phyloP scores from a whole-genome alignment of 768 basidiomycete species.

The Tremella yokohamensis region DNA sequence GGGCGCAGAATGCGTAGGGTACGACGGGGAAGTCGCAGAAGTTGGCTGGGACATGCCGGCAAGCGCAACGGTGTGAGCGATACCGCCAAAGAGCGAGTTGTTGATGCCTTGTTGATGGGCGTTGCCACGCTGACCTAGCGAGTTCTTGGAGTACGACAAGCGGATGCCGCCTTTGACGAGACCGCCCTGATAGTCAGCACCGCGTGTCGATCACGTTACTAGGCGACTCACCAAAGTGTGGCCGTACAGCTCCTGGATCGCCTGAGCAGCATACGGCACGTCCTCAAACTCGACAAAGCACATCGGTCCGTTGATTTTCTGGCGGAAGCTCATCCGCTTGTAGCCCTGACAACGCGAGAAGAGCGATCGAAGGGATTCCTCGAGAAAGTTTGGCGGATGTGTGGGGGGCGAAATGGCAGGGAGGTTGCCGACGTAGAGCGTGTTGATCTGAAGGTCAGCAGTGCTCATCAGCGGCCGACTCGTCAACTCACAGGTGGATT shows the following conservation, averaged over 20 bases:
- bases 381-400: slow-evolving; percentile 73
- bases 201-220: background rate
- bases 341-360: slow-evolving; percentile 79
- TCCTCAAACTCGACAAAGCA: slow-evolving; percentile 99
- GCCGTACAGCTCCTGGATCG: slow-evolving; percentile 86
- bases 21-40: slow-evolving; percentile 8
- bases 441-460: slow-evolving; percentile 69
- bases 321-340: slow-evolving; percentile 86
- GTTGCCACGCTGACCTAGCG: slow-evolving; percentile 62
- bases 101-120: slow-evolving; percentile 28
- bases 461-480: background rate
- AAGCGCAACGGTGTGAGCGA: slow-evolving; percentile 42
- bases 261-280: slow-evolving; percentile 73
- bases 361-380: slow-evolving; percentile 77
- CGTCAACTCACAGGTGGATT: slow-evolving; percentile 74
- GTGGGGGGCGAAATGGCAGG: slow-evolving; percentile 69
- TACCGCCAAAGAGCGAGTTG: slow-evolving; percentile 31
- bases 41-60: slow-evolving; percentile 36
- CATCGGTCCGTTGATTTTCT: slow-evolving; percentile 97
- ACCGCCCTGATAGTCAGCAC: slow-evolving; percentile 57
- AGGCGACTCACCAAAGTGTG: slow-evolving; percentile 60
- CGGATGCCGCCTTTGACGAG: slow-evolving; percentile 95
- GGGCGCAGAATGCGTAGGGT: slow-evolving; percentile 1
- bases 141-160: slow-evolving; percentile 96
- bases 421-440: slow-evolving; percentile 97